Evolutionary conservation across 1,284 basidiomycete genomes (phyloP), one percentile per base, ranked within the genome.

Genomic region (Irpex lacteus): DNA sequence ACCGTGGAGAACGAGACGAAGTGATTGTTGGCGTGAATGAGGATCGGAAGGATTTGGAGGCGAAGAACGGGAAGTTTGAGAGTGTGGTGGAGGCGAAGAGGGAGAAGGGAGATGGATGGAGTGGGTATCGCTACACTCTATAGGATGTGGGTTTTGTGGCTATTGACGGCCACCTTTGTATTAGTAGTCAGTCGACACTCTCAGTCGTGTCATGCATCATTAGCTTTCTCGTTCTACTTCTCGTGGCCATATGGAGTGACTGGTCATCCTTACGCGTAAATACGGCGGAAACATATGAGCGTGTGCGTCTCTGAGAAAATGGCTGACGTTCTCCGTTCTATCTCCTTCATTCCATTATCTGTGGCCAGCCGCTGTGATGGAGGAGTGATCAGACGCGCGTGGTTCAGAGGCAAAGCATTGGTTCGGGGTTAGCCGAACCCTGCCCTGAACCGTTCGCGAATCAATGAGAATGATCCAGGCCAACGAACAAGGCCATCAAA

Each of bases 1-100:
- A 79, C 21, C 76, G 77, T 6, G 83, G 83, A n/a, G 78, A 80
- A 64, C 75, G 80, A 7, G 76, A 82, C 71, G 83, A 85, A 66
- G 73, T 78, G 59, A 83, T 85, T 66, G 69, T 68, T 57, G 73
- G 73, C 56, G 71, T 74, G 40, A 73, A 72, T 64, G 74, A 71
- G 18, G 71, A 66, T 50, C 66, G 67, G 8, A 67, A 65, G 62
- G 71, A 74, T 56, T 66, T 72, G 15, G 40, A 44, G n/a, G 60
- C 71, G 58, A 67, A 69, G 68, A 77, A 77, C 65, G 54, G 54
- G 15, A 13, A 21, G n/a, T 56, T 56, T 18, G 54, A 26, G 18
- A 56, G 21, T 56, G 71, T 78, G 40, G 74, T 73, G 59, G 76
- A 77, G 26, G 77, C 77, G 63, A 76, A 76, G 68, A 72, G 73